A percentile compares a stretch with the other conserved stretches of the same genome.
Conservation (phyloP, 2,329 filamentous ascomycete species). For the Fusarium anguioides region DNA sequence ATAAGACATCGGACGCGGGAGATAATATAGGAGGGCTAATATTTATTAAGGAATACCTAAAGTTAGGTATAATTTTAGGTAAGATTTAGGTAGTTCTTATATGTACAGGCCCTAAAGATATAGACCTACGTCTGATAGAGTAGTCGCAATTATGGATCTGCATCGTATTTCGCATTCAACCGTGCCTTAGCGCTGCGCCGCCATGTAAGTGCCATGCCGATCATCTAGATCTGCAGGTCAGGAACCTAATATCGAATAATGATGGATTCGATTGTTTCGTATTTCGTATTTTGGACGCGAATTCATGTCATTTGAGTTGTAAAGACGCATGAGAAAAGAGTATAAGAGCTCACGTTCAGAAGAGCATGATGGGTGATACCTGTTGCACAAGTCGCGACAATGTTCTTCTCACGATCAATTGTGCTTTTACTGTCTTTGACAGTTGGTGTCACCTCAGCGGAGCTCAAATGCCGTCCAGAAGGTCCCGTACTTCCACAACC, state of each 20-base stretch:
- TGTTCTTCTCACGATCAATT: background rate
- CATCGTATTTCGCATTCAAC: constrained; percentile 32
- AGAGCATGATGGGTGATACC: background rate
- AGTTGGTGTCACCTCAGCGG: background rate
- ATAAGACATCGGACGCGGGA: too few species aligned
- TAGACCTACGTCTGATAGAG: too few species aligned
- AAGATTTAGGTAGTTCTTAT: too few species aligned
- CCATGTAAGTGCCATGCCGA: constrained; percentile 18
- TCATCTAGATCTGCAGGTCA: constrained; percentile 10
- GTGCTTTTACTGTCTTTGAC: background rate
- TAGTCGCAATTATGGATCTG: constrained; percentile 6
- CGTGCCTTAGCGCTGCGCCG: constrained; percentile 16
- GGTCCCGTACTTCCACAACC: constrained; percentile 50
- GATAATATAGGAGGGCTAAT: too few species aligned
- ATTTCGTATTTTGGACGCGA: constrained; percentile 25
- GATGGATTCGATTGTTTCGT: background rate
- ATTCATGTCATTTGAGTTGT: background rate
- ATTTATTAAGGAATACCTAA: too few species aligned
- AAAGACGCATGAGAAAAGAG: too few species aligned
- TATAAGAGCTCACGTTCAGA: constrained; percentile 5
- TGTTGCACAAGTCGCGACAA: background rate
- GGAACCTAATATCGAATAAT: background rate
- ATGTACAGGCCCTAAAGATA: too few species aligned
- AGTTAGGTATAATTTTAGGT: too few species aligned
- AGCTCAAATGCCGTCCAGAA: constrained; percentile 46